Evolutionary conservation across 495 filamentous ascomycete genomes (phyloP).

Genomic region (Recurvomyces mirabilis): DNA sequence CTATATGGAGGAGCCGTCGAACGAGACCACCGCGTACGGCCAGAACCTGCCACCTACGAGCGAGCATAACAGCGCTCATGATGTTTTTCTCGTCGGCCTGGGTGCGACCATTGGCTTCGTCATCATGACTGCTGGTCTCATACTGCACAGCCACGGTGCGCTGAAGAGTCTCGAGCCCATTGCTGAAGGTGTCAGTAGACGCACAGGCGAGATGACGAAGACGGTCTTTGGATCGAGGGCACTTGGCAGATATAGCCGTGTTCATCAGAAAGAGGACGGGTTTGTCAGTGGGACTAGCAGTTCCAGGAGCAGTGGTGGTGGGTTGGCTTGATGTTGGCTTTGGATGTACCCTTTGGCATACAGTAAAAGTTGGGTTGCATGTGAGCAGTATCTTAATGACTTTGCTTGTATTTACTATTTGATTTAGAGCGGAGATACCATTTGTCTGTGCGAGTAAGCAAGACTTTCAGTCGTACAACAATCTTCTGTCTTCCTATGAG

Average conservation of each 20-base stretch:
- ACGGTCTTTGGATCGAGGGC: conserved; percentile 6
- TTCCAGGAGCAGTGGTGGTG: too few relatives aligned
- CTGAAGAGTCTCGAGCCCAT: conserved; percentile 2
- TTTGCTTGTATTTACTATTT: too few relatives aligned
- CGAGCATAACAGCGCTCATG: background rate
- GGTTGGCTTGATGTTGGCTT: too few relatives aligned
- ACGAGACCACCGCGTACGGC: background rate
- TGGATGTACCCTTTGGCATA: too few relatives aligned
- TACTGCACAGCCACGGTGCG: background rate
- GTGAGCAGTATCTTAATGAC: too few relatives aligned
- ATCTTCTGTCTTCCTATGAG: too few relatives aligned
- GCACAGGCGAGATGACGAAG: background rate
- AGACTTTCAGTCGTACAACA: too few relatives aligned
- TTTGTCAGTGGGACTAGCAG: background rate
- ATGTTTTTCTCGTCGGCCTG: background rate
- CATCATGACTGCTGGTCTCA: background rate
- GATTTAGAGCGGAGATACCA: too few relatives aligned
- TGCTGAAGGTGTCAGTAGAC: background rate
- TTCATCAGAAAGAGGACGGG: conserved; percentile 2
- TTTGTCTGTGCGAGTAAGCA: too few relatives aligned
- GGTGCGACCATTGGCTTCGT: conserved; percentile 5
- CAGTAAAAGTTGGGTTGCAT: too few relatives aligned
- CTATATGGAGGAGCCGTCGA: background rate
- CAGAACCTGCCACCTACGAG: background rate
- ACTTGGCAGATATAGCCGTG: conserved; percentile 2